These are phyloP conservation scores for Bryoerythrophyllum caledonicum DNA, from an alignment of 225 moss, liverwort and hornwort species.

Conservation along the genomic window DNA sequence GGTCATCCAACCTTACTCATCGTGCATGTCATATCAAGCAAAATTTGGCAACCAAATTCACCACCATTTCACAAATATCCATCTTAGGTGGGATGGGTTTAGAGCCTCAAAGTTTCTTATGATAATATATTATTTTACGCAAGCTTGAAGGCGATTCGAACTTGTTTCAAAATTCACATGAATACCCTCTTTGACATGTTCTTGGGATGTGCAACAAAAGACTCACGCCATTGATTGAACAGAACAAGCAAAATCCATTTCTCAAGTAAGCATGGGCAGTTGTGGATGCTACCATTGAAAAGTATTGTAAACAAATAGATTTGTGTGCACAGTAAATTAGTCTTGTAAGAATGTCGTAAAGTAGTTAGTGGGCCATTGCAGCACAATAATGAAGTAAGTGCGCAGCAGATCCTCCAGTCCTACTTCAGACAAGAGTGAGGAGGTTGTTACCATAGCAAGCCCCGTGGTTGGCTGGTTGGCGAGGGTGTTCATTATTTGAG, in stretches of 20 bases:
- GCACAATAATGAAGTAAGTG: background rate
- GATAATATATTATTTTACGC: no score
- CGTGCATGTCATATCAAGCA: no score
- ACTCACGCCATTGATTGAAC: background rate
- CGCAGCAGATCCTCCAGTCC: no score
- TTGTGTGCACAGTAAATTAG: no score
- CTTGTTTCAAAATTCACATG: no score
- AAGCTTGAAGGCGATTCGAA: no score
- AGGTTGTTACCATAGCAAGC: background rate
- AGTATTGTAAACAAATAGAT: background rate
- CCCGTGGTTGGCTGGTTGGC: background rate
- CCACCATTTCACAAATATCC: no score
- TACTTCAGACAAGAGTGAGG: background rate
- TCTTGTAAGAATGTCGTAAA: background rate
- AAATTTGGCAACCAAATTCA: no score
- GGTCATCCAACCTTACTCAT: no score
- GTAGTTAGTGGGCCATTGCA: background rate
- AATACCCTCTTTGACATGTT: background rate
- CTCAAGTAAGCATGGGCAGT: background rate
- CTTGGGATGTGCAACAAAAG: background rate
- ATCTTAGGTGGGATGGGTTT: no score
- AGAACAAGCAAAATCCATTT: background rate
- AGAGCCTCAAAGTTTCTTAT: no score
- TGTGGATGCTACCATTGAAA: background rate
- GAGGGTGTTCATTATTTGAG: background rate